Evolutionary conservation across 257 asterid genomes (phyloP).

Genomic region (Solanum ossicruentum): DNA sequence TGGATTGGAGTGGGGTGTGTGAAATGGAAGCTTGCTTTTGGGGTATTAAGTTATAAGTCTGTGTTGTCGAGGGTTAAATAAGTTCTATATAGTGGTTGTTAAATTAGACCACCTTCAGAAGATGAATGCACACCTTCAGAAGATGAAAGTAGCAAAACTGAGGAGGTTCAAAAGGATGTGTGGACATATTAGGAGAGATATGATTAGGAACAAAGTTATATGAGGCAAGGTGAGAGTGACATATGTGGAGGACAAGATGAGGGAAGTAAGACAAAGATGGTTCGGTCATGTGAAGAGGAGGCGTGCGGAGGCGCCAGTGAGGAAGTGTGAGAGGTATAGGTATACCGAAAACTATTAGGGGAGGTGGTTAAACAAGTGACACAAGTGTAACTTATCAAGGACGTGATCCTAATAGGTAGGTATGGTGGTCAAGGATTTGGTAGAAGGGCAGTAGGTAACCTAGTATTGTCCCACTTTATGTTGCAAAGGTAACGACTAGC

Average conservation of each 20-base stretch:
- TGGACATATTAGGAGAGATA: not conserved
- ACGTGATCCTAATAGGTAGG: not conserved
- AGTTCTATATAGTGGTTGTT: not conserved
- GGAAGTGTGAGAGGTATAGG: not conserved
- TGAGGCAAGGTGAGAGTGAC: not conserved
- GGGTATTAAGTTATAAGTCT: not conserved
- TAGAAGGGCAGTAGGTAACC: not conserved
- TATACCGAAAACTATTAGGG: not conserved
- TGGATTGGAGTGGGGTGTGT: not conserved
- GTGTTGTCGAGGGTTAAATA: not conserved
- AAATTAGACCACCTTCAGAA: too few relatives aligned
- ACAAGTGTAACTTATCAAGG: not conserved
- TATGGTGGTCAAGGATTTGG: not conserved
- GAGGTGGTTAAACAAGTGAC: not conserved
- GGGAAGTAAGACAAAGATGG: not conserved
- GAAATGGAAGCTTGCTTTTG: not conserved
- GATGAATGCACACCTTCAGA: not conserved
- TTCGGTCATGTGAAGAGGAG: not conserved
- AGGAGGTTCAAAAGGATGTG: not conserved
- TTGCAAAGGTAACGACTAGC: not conserved
- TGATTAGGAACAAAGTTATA: not conserved
- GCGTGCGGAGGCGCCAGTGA: not conserved
- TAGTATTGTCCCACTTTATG: not conserved
- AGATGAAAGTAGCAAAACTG: not conserved
- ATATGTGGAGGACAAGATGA: not conserved